Evolutionary conservation across 768 basidiomycete genomes (phyloP).

Genomic region (Macrolepiota dolichaula): DNA sequence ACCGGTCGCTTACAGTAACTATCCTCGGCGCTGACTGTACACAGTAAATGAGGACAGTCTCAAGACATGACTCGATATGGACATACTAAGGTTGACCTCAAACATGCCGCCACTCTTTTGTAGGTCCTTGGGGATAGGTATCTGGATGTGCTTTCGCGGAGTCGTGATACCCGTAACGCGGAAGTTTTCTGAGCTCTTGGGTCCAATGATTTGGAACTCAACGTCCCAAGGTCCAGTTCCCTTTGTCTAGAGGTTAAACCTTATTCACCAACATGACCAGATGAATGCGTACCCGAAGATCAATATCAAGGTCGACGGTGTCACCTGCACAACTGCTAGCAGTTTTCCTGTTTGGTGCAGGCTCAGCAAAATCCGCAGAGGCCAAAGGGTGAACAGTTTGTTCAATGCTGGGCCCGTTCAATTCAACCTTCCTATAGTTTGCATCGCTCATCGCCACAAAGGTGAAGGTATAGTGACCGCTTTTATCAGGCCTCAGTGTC

Average conservation of each 20-base stretch:
- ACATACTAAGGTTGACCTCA: constrained; percentile 73
- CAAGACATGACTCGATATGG: background rate
- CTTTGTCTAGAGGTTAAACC: constrained; percentile 29
- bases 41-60: constrained; percentile 12
- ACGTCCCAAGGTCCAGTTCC: constrained; percentile 91
- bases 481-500: constrained; percentile 81
- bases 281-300: constrained; percentile 58
- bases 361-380: constrained; percentile 63
- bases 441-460: constrained; percentile 79
- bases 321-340: constrained; percentile 81
- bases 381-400: constrained; percentile 91
- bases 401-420: constrained; percentile 76
- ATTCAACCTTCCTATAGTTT: constrained; percentile 74
- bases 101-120: constrained; percentile 71
- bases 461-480: constrained; percentile 84
- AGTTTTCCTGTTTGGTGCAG: constrained; percentile 45
- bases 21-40: constrained; percentile 80
- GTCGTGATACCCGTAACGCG: constrained; percentile 53
- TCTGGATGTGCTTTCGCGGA: constrained; percentile 49
- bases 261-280: background rate
- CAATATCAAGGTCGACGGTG: constrained; percentile 72
- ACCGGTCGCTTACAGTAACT: constrained; percentile 80
- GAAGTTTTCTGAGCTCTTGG: constrained; percentile 59
- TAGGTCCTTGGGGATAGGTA: constrained; percentile 67
- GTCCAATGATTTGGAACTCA: constrained; percentile 77